Evolutionary conservation across 2,329 filamentous ascomycete genomes (phyloP).

Genomic region (Cladosporium sp.): DNA sequence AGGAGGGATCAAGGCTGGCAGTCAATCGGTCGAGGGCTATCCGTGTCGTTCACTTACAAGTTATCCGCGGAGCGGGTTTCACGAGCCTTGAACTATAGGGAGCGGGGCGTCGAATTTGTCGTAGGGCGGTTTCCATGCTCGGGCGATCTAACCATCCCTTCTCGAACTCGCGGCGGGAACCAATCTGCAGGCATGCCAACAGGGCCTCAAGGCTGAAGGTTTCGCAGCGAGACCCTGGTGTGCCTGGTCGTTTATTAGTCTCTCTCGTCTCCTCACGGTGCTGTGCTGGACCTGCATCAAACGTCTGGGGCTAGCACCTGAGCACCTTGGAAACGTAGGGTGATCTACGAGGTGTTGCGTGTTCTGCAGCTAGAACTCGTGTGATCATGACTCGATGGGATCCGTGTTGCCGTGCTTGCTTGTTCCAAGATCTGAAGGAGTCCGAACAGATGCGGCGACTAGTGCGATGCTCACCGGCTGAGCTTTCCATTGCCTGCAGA

Average conservation of each 20-base stretch:
- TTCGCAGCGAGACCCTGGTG: not conserved
- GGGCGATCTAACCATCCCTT: not conserved
- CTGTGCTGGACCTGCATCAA: not conserved
- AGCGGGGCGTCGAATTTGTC: not conserved
- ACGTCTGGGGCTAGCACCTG: not conserved
- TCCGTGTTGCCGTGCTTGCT: not conserved
- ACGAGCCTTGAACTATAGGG: not conserved
- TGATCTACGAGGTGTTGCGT: constrained; percentile 9
- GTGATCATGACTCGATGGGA: constrained; percentile 4
- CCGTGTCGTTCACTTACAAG: not conserved
- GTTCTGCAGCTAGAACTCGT: not conserved
- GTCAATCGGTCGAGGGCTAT: not conserved
- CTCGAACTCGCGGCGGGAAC: not conserved
- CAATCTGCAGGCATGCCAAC: not conserved
- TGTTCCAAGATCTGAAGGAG: constrained; percentile 1
- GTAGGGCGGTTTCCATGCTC: not conserved
- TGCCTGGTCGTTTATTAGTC: not conserved
- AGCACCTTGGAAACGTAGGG: not conserved
- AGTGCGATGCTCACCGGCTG: not conserved
- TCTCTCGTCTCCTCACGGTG: not conserved
- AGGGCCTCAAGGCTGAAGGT: not conserved
- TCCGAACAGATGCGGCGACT: not conserved
- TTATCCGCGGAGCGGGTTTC: not conserved
- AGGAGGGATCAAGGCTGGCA: not conserved
- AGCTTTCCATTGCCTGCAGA: not conserved